phyloP scores from a whole-genome alignment of 768 basidiomycete genomes.

The Hortiboletus campestris region DNA sequence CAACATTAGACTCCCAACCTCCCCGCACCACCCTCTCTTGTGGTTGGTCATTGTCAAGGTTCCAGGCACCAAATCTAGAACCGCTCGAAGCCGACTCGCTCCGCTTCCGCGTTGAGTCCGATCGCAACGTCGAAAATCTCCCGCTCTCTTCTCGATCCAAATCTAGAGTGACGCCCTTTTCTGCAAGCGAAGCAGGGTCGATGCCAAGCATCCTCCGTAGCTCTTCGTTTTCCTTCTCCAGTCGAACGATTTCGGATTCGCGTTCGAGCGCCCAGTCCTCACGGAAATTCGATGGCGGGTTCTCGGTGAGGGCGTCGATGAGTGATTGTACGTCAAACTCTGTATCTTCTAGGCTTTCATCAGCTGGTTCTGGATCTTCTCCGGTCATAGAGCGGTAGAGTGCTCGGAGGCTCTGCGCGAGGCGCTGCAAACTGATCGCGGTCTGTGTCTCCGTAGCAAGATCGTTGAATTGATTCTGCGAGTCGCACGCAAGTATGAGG shows the following conservation, averaged over 20 bases:
- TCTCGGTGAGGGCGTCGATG: conserved; percentile 43
- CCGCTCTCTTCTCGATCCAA: conserved; percentile 45
- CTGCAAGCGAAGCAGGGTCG: conserved; percentile 52
- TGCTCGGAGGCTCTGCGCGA: conserved; percentile 66
- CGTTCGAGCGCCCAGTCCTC: conserved; percentile 87
- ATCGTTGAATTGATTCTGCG: conserved; percentile 52
- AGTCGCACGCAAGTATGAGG: conserved; percentile 67
- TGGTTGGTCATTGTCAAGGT: conserved; percentile 30
- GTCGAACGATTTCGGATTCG: conserved; percentile 79
- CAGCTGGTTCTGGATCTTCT: conserved; percentile 42
- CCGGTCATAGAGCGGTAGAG: conserved; percentile 71
- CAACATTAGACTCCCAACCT: conserved; percentile 28
- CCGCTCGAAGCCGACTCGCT: conserved; percentile 25
- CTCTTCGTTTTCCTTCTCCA: conserved; percentile 81
- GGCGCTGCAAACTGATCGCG: conserved; percentile 65
- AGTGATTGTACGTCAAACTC: conserved; percentile 42
- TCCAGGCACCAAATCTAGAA: conserved; percentile 27
- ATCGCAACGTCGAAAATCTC: conserved; percentile 27
- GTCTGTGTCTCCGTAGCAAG: conserved; percentile 58
- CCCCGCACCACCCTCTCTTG: conserved; percentile 19
- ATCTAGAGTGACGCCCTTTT: conserved; percentile 53
- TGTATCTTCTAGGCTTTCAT: conserved; percentile 31
- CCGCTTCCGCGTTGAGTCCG: conserved; percentile 23
- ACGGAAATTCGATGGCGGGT: conserved; percentile 39
- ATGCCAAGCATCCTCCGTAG: conserved; percentile 77